phyloP scores from a whole-genome alignment of 441 rosid genomes.

The Populus hybrid region DNA sequence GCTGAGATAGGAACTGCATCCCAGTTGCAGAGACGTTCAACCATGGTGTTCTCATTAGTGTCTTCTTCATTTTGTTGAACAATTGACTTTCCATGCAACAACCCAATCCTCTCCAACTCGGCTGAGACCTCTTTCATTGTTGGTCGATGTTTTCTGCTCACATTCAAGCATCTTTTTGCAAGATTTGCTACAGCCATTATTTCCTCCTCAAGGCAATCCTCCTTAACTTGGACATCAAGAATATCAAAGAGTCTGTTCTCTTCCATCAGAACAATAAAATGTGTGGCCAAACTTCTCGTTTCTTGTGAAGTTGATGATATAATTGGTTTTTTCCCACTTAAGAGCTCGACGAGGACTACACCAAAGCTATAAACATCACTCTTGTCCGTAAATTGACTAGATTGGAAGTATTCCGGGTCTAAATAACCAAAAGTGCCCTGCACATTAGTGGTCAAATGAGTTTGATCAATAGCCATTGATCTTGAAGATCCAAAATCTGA shows the following conservation, averaged over 20 bases:
- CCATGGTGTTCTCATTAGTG: too few species aligned
- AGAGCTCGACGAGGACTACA: slow-evolving; percentile 5
- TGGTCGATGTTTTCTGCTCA: neutral
- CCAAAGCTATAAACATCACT: slow-evolving; percentile 18
- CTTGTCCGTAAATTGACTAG: slow-evolving; percentile 9
- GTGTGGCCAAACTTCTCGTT: neutral
- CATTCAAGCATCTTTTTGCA: neutral
- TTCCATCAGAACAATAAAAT: neutral
- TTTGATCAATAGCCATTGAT: neutral
- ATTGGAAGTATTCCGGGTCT: slow-evolving; percentile 11
- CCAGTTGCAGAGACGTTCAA: too few species aligned
- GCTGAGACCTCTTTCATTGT: neutral
- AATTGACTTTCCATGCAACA: too few species aligned
- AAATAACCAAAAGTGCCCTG: slow-evolving; percentile 14
- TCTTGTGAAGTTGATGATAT: neutral
- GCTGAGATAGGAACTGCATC: too few species aligned
- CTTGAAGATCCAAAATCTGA: slow-evolving; percentile 10
- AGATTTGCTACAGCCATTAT: neutral
- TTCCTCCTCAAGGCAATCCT: neutral
- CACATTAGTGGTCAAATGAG: slow-evolving; percentile 12
- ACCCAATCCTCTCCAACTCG: too few species aligned
- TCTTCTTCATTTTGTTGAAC: too few species aligned
- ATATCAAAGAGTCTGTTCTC: neutral
- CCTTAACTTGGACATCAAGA: neutral
- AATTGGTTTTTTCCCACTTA: slow-evolving; percentile 5